These are phyloP conservation scores for Schoenoplectus tabernaemontani DNA, from an alignment of 202 grass and related monocot species.

Conservation along the genomic window DNA sequence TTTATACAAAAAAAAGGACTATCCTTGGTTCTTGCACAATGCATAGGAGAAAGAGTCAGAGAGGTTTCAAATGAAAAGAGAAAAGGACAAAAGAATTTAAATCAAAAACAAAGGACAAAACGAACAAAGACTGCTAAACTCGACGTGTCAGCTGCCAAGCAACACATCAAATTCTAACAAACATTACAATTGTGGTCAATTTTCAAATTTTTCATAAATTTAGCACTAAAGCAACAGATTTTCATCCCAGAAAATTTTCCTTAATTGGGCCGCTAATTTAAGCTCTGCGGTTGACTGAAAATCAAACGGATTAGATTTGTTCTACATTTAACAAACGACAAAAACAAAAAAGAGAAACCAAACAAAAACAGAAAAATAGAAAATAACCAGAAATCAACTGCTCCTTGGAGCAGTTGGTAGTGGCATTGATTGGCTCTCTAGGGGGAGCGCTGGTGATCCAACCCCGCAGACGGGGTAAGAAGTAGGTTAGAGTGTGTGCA, in stretches of 20 bases:
- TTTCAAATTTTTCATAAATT: not conserved
- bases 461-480: too few relatives aligned
- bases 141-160: not conserved
- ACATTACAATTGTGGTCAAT: not conserved
- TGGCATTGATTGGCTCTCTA: too few relatives aligned
- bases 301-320: not conserved
- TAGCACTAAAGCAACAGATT: not conserved
- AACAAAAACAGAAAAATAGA: constrained; percentile 5
- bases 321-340: not conserved
- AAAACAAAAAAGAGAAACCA: not conserved
- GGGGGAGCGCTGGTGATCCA: too few relatives aligned
- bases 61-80: not conserved
- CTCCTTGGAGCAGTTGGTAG: too few relatives aligned
- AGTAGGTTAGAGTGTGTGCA: too few relatives aligned
- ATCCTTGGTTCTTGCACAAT: not conserved
- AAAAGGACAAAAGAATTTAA: not conserved
- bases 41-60: too few relatives aligned
- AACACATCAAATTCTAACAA: not conserved
- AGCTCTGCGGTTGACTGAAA: too few relatives aligned
- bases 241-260: not conserved
- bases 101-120: not conserved
- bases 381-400: not conserved
- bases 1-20: not conserved
- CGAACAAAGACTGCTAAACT: not conserved
- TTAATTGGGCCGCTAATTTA: too few relatives aligned